Evolutionary conservation across 805 yeast species (phyloP).

Genomic region (Yarrowia sp.): DNA sequence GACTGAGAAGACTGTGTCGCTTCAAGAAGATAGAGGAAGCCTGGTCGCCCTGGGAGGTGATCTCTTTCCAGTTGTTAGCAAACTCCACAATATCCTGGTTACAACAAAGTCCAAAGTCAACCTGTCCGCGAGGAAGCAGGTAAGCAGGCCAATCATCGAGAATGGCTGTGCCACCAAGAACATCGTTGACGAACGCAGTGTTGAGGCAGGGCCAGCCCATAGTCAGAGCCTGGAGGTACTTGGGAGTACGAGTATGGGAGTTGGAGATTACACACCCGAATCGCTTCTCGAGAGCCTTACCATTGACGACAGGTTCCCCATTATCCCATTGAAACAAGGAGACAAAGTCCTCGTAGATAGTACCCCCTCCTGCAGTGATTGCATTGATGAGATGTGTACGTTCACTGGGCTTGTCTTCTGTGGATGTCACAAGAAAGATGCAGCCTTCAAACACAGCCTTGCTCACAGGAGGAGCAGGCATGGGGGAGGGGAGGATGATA

Average conservation of each 20-base stretch:
- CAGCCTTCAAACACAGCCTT: conserved; percentile 7
- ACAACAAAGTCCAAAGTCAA: conserved; percentile 5
- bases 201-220: conserved; percentile 21
- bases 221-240: conserved; percentile 12
- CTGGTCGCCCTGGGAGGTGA: neutral
- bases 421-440: neutral
- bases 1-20: conserved; percentile 1
- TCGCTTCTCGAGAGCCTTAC: neutral
- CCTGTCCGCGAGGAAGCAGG: conserved; percentile 1
- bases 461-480: neutral
- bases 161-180: neutral
- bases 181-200: neutral
- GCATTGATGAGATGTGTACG: neutral
- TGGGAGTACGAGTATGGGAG: conserved; percentile 9
- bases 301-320: neutral
- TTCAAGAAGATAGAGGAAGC: neutral
- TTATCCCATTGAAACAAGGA: conserved; percentile 1
- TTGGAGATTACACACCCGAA: conserved; percentile 21
- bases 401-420: neutral
- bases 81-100: conserved; percentile 8
- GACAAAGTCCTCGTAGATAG: conserved; percentile 11
- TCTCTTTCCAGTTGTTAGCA: neutral
- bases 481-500: neutral
- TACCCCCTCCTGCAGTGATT: conserved; percentile 2
- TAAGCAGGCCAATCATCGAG: conserved; percentile 10